Percentiles rank a stretch among this genome's conserved stretches.
Conservation (phyloP, 2,329 filamentous ascomycete species). For the Xylariomycetidae sp. region DNA sequence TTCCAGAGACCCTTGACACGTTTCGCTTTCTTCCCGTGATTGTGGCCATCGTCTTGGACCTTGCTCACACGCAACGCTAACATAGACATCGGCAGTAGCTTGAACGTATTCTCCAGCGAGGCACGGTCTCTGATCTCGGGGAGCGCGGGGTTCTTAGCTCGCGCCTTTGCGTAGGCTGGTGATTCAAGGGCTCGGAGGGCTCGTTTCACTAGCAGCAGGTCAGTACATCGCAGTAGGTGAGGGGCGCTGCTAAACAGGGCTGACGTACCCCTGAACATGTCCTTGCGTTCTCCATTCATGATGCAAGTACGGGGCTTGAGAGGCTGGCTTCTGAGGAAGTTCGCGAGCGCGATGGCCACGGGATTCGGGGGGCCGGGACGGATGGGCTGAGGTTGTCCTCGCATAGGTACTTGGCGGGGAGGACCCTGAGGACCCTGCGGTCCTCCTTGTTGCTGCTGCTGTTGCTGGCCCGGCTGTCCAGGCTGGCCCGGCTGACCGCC, state of each 20-base stretch:
- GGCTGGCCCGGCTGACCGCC: constrained; percentile 30
- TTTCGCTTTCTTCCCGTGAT: constrained; percentile 72
- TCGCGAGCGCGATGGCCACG: constrained; percentile 79
- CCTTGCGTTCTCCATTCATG: constrained; percentile 91
- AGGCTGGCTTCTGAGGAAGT: constrained; percentile 77
- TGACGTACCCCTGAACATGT: constrained; percentile 86
- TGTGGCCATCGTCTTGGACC: constrained; percentile 69
- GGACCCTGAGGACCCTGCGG: constrained; percentile 28
- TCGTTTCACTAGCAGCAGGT: constrained; percentile 63
- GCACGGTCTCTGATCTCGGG: constrained; percentile 83
- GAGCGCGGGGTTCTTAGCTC: constrained; percentile 82
- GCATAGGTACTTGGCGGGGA: constrained; percentile 26
- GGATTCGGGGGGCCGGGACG: constrained; percentile 79
- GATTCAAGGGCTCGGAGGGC: constrained; percentile 86
- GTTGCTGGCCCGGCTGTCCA: constrained; percentile 28
- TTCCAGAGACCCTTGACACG: constrained; percentile 94
- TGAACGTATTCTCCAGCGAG: constrained; percentile 88
- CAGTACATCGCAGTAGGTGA: constrained; percentile 4
- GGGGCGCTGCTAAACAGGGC: neutral
- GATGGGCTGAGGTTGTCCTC: constrained; percentile 57
- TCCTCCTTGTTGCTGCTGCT: constrained; percentile 22
- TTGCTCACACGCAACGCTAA: constrained; percentile 87
- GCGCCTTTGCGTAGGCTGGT: constrained; percentile 81
- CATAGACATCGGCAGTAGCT: constrained; percentile 88
- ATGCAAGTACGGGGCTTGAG: constrained; percentile 89